Evolutionary conservation across 352 stramenopile species (phyloP).

Genomic region (Pythium myriotylum): DNA sequence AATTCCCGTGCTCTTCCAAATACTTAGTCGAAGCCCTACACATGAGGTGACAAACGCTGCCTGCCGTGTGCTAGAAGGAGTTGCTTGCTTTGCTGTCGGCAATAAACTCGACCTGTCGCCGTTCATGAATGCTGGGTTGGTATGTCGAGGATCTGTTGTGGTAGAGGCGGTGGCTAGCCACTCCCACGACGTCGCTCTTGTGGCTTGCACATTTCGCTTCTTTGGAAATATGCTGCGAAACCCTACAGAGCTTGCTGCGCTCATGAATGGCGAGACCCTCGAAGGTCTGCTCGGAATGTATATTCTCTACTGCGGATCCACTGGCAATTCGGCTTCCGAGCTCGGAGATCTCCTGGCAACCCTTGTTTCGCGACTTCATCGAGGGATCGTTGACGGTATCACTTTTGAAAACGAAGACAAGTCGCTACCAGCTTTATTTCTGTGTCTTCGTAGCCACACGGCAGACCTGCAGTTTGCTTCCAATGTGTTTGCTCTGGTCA

Average conservation of each 20-base stretch:
- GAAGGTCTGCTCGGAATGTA: slow-evolving; percentile 68
- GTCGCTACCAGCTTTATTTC: slow-evolving; percentile 61
- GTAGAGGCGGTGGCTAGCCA: slow-evolving; percentile 41
- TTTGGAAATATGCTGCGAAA: slow-evolving; percentile 61
- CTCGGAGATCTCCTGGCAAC: slow-evolving; percentile 44
- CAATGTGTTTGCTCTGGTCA: slow-evolving; percentile 63
- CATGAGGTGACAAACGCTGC: slow-evolving; percentile 48
- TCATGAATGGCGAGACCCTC: slow-evolving; percentile 57
- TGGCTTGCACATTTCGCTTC: slow-evolving; percentile 51
- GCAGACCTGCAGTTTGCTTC: slow-evolving; percentile 48
- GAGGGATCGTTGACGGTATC: slow-evolving; percentile 47
- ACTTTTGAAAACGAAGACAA: slow-evolving; percentile 47
- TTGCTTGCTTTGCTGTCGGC: slow-evolving; percentile 61
- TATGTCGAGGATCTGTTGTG: slow-evolving; percentile 45
- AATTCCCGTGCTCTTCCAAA: slow-evolving; percentile 47
- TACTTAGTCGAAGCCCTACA: slow-evolving; percentile 59
- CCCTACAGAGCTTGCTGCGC: slow-evolving; percentile 42
- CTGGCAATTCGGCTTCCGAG: slow-evolving; percentile 27
- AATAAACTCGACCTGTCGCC: slow-evolving; percentile 60
- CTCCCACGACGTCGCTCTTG: slow-evolving; percentile 34
- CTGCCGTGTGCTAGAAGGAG: slow-evolving; percentile 70
- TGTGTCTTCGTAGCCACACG: slow-evolving; percentile 58
- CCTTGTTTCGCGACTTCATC: slow-evolving; percentile 46
- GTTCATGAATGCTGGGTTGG: slow-evolving; percentile 34
- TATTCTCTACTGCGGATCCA: slow-evolving; percentile 34